These are phyloP conservation scores for Diplodia corticola DNA, from an alignment of 2,329 filamentous ascomycete species.

Conservation along the genomic window DNA sequence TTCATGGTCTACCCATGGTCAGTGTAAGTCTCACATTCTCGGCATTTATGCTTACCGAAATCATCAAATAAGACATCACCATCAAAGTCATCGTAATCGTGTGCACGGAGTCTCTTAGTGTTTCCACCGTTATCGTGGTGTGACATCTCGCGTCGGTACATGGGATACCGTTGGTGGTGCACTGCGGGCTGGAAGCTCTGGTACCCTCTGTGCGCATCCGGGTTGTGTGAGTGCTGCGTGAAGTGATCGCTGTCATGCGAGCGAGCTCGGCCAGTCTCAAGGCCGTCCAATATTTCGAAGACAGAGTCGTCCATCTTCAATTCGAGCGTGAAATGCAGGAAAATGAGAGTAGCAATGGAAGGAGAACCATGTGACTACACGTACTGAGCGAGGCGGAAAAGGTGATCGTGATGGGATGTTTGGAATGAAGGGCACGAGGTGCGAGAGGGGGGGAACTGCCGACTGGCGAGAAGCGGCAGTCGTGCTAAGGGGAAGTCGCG, in stretches of 20 bases:
- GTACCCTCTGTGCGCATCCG: background rate
- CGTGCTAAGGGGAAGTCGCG: background rate
- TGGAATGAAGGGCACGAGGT: background rate
- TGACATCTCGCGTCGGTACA: background rate
- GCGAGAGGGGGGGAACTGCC: too few species aligned
- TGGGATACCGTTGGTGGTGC: background rate
- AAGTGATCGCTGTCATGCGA: background rate
- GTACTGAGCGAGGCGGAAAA: background rate
- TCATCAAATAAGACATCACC: conserved; percentile 2
- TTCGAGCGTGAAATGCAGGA: background rate
- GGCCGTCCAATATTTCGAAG: conserved; percentile 22
- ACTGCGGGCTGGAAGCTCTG: too few species aligned
- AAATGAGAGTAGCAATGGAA: background rate
- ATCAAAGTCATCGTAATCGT: background rate
- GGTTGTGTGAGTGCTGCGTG: background rate
- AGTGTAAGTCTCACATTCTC: background rate
- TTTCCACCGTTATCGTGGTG: background rate
- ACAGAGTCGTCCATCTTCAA: conserved; percentile 15
- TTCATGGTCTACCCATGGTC: conserved; percentile 35
- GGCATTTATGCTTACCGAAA: background rate
- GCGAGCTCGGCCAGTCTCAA: background rate
- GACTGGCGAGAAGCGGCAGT: background rate
- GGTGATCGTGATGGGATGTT: background rate
- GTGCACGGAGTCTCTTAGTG: background rate
- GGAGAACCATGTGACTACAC: background rate